Conservation (phyloP, 345 rosid species). For the Zanthoxylum bungeanum region DNA sequence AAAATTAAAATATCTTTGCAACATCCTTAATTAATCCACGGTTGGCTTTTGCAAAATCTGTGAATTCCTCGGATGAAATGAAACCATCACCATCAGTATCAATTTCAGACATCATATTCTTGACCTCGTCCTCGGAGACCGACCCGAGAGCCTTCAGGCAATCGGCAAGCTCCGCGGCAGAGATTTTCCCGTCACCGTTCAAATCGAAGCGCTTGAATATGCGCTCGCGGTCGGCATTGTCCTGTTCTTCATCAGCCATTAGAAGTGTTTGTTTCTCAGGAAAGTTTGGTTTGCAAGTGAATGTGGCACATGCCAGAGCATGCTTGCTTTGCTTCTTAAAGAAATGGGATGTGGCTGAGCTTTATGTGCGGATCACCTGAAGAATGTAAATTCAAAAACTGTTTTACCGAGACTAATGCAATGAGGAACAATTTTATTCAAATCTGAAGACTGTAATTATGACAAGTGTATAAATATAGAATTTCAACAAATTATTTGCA, state of each 20-base stretch:
- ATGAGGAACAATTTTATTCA: too few relatives aligned
- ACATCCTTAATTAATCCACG: slow-evolving; percentile 82
- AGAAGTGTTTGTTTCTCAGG: background rate
- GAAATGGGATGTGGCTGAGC: slow-evolving; percentile 6
- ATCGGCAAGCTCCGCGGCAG: slow-evolving; percentile 70
- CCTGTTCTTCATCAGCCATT: slow-evolving; percentile 59
- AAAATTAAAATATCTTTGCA: slow-evolving; percentile 77
- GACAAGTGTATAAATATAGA: slow-evolving; percentile 7
- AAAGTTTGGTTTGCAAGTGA: background rate
- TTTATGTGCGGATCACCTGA: slow-evolving; percentile 27
- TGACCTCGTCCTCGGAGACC: slow-evolving; percentile 53
- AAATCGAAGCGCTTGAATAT: slow-evolving; percentile 80
- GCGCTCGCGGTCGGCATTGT: slow-evolving; percentile 50
- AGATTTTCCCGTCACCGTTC: slow-evolving; percentile 84
- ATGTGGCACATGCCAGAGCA: background rate
- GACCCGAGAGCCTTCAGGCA: slow-evolving; percentile 66
- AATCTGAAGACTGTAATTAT: too few relatives aligned
- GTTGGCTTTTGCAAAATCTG: slow-evolving; percentile 67
- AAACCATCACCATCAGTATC: slow-evolving; percentile 88
- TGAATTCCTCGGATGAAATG: slow-evolving; percentile 72
- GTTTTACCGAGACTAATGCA: background rate
- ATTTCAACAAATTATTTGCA: background rate
- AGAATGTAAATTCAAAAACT: slow-evolving; percentile 7
- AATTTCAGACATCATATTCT: slow-evolving; percentile 86
- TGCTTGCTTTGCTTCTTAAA: slow-evolving; percentile 13